phyloP scores from a whole-genome alignment of 805 yeast species.

The Ogataea haglerorum region DNA sequence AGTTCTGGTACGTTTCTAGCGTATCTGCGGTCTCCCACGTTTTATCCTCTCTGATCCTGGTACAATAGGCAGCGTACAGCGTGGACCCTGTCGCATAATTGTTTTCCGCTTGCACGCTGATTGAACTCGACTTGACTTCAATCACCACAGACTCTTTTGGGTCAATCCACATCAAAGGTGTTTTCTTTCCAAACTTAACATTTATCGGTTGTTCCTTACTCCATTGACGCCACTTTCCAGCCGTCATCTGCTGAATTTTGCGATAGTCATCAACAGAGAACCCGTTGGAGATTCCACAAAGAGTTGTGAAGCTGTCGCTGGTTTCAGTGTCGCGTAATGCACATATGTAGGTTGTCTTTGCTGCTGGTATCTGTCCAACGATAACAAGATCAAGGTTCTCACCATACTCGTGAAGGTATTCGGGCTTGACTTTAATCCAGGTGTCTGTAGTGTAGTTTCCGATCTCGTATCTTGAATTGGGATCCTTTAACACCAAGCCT shows the following conservation, averaged over 20 bases:
- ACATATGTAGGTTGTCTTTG: constrained; percentile 69
- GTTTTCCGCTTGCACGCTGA: constrained; percentile 43
- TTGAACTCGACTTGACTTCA: constrained; percentile 78
- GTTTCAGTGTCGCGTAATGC: constrained; percentile 53
- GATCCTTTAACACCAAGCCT: constrained; percentile 76
- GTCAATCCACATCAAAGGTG: constrained; percentile 74
- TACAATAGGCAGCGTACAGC: constrained; percentile 71
- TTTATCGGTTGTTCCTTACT: constrained; percentile 40
- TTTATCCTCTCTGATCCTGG: constrained; percentile 67
- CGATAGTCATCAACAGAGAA: constrained; percentile 61
- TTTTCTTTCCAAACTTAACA: constrained; percentile 53
- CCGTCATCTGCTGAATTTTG: constrained; percentile 52
- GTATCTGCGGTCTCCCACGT: constrained; percentile 53
- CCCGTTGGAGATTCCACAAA: constrained; percentile 84
- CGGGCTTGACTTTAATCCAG: constrained; percentile 95
- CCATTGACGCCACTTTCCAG: constrained; percentile 55
- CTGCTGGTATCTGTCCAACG: constrained; percentile 73
- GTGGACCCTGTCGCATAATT: constrained; percentile 67
- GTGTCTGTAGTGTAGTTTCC: constrained; percentile 51
- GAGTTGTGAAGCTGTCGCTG: constrained; percentile 49
- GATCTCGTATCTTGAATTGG: constrained; percentile 52
- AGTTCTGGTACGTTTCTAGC: constrained; percentile 45
- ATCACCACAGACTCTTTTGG: constrained; percentile 76
- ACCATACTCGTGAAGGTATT: constrained; percentile 80
- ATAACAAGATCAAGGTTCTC: constrained; percentile 78